These are phyloP conservation scores for Liriodendron chinense DNA, from an alignment of 164 flowering plant genomes.

Conservation along the genomic window DNA sequence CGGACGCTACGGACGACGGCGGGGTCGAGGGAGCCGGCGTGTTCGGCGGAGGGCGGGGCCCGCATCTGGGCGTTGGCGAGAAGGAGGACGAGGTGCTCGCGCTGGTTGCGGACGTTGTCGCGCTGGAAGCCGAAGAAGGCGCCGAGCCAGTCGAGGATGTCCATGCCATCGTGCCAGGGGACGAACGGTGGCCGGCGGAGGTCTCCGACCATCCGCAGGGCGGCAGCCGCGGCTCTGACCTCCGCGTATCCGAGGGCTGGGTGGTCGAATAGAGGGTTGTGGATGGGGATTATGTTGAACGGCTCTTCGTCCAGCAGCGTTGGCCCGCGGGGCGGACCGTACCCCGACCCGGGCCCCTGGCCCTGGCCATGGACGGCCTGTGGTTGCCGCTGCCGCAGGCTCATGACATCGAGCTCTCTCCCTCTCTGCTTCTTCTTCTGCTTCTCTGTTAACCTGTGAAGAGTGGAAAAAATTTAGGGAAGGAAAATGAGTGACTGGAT, in stretches of 20 bases:
- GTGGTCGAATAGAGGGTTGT: conserved; percentile 71
- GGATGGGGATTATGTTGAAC: conserved; percentile 53
- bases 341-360: background rate
- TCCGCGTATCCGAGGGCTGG: conserved; percentile 79
- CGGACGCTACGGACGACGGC: conserved; percentile 59
- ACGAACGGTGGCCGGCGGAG: conserved; percentile 60
- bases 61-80: conserved; percentile 93
- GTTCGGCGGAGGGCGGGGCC: conserved; percentile 49
- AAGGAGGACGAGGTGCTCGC: conserved; percentile 91
- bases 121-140: conserved; percentile 74
- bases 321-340: background rate
- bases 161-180: conserved; percentile 42
- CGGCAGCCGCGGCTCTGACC: conserved; percentile 78
- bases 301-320: background rate
- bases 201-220: conserved; percentile 57
- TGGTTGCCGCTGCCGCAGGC: conserved; percentile 8
- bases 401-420: background rate
- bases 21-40: conserved; percentile 46
- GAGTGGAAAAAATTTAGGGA: conserved; percentile 2
- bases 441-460: background rate
- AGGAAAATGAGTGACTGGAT: background rate
- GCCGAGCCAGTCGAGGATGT: conserved; percentile 92
- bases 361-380: conserved; percentile 7
- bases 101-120: conserved; percentile 80
- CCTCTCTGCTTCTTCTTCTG: background rate